Evolutionary conservation across 192 early-diverging fungal genomes (phyloP).

Genomic region (Gamsiella multidivaricata): DNA sequence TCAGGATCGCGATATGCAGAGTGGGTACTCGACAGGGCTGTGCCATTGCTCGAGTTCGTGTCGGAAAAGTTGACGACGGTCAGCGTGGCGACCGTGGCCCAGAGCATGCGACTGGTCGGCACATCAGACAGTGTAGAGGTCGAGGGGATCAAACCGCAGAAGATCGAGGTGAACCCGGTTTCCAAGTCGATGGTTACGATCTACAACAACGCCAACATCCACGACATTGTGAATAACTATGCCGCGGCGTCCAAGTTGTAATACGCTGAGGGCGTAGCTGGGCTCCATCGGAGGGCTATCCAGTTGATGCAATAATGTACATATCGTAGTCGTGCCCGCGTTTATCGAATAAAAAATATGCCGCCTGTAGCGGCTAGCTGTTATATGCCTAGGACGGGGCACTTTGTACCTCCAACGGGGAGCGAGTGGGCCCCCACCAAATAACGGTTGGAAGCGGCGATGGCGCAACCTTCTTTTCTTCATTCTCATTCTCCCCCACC

Average conservation of each 20-base stretch:
- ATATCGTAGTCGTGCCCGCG: too few species aligned
- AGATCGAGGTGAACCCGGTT: conserved; percentile 10
- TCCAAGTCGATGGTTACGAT: conserved; percentile 19
- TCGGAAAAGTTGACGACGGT: conserved; percentile 12
- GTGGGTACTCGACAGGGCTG: background rate
- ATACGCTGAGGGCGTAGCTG: too few species aligned
- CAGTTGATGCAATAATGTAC: too few species aligned
- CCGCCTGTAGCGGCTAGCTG: too few species aligned
- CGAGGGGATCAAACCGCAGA: conserved; percentile 23
- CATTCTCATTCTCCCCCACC: background rate
- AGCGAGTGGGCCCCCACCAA: too few species aligned
- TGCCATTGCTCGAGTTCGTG: conserved; percentile 36
- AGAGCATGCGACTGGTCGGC: conserved; percentile 31
- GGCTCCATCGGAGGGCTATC: too few species aligned
- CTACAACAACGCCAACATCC: conserved; percentile 32
- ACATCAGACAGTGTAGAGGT: conserved; percentile 12
- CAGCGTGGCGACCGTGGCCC: conserved; percentile 26
- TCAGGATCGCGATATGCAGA: conserved; percentile 1
- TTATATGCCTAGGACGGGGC: too few species aligned
- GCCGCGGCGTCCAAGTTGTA: conserved; percentile 16
- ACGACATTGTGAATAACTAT: conserved; percentile 43
- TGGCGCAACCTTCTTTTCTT: background rate
- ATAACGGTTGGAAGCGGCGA: too few species aligned
- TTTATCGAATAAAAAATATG: too few species aligned
- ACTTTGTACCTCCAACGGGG: too few species aligned